Percentiles rank a stretch among this genome's conserved stretches.
Conservation (phyloP, 2,329 filamentous ascomycete species). For the Tolypocladium amazonense region DNA sequence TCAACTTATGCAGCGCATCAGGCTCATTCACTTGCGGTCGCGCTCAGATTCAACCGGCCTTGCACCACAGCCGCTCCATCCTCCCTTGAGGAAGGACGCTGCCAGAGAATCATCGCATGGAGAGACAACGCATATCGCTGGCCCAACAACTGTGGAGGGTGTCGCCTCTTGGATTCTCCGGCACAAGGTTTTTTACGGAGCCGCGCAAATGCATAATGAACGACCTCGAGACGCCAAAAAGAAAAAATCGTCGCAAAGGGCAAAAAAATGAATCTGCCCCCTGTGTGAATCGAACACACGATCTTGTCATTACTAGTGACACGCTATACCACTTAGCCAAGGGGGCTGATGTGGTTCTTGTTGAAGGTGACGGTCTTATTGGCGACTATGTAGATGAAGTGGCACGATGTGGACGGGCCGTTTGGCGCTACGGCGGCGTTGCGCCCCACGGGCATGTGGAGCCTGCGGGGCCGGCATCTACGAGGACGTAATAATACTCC, state of each 20-base stretch:
- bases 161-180: too few relatives aligned
- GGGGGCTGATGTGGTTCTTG: conserved; percentile 8
- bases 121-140: too few relatives aligned
- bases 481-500: not conserved
- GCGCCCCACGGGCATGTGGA: not conserved
- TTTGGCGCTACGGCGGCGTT: not conserved
- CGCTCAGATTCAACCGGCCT: not conserved
- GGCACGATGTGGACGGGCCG: not conserved
- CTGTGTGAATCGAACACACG: conserved; percentile 23
- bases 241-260: not conserved
- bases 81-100: too few relatives aligned
- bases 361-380: not conserved
- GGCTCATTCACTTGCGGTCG: not conserved
- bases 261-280: conserved; percentile 12
- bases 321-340: conserved; percentile 26
- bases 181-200: too few relatives aligned
- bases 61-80: too few relatives aligned
- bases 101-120: too few relatives aligned
- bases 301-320: conserved; percentile 26
- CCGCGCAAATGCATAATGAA: not conserved
- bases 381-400: not conserved
- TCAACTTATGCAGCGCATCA: not conserved
- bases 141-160: too few relatives aligned
- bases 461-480: not conserved
- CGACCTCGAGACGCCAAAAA: not conserved